Percentiles rank a stretch among this genome's conserved stretches.
These are phyloP conservation scores for Candida pseudoglaebosa DNA, from an alignment of 805 yeast species.

Conservation along the genomic window DNA sequence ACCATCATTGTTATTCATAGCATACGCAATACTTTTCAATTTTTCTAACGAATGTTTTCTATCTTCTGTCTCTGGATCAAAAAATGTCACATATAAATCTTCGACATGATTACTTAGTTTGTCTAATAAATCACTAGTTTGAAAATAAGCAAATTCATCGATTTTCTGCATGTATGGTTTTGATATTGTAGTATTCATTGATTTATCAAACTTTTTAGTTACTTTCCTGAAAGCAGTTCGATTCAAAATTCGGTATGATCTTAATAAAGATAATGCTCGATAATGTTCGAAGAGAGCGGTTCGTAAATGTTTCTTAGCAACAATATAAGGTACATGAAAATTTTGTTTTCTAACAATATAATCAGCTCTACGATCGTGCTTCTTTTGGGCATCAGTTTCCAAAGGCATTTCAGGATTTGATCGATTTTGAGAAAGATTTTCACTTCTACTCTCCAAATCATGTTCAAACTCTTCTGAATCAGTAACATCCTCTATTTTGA, in stretches of 20 bases:
- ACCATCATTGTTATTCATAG: slow-evolving; percentile 27
- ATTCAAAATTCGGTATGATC: slow-evolving; percentile 71
- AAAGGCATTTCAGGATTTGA: slow-evolving; percentile 7
- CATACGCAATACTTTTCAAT: slow-evolving; percentile 44
- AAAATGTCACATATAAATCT: slow-evolving; percentile 58
- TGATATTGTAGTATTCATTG: slow-evolving; percentile 43
- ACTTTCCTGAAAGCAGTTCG: slow-evolving; percentile 87
- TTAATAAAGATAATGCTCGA: slow-evolving; percentile 64
- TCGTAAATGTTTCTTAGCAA: slow-evolving; percentile 65
- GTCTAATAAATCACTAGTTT: slow-evolving; percentile 64
- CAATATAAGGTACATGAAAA: slow-evolving; percentile 51
- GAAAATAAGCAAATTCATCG: slow-evolving; percentile 50
- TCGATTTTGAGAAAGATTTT: not conserved
- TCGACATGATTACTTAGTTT: slow-evolving; percentile 60
- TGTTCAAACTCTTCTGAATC: slow-evolving; percentile 9
- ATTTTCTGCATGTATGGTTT: slow-evolving; percentile 54
- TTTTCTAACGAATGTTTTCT: slow-evolving; percentile 70
- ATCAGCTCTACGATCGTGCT: slow-evolving; percentile 41
- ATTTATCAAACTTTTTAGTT: slow-evolving; percentile 86
- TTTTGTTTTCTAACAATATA: slow-evolving; percentile 34
- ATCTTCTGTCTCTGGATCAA: slow-evolving; percentile 50
- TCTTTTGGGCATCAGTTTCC: slow-evolving; percentile 15
- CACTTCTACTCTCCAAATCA: not conserved
- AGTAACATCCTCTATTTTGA: slow-evolving; percentile 1
- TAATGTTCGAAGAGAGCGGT: slow-evolving; percentile 69